A percentile compares a stretch with the other conserved stretches of the same genome.
phyloP scores from a whole-genome alignment of 2,329 filamentous ascomycete species.

The Claviceps sorghi region DNA sequence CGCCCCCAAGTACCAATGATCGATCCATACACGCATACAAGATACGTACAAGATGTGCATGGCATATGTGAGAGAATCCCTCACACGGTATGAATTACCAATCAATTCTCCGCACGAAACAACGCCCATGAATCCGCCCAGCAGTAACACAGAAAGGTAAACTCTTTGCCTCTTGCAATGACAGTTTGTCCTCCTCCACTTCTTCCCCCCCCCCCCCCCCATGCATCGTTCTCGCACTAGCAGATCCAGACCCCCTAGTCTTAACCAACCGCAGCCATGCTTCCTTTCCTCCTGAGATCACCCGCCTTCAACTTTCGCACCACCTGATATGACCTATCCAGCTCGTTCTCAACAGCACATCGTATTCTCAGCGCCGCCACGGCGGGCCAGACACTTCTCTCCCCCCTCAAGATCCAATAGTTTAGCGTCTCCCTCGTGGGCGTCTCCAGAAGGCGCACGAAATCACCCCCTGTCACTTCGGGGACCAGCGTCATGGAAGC shows the following conservation, averaged over 20 bases:
- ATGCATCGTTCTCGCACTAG: too few species aligned
- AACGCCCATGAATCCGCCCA: too few species aligned
- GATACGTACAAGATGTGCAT: too few species aligned
- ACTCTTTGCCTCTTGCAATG: too few species aligned
- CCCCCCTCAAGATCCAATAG: conserved; percentile 75
- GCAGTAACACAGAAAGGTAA: too few species aligned
- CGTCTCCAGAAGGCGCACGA: conserved; percentile 66
- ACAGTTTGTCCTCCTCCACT: too few species aligned
- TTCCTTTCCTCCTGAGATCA: conserved; percentile 31
- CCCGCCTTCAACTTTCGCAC: conserved; percentile 49
- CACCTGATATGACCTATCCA: conserved; percentile 73
- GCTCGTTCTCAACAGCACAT: conserved; percentile 73
- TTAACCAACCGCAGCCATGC: conserved; percentile 18
- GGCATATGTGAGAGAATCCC: too few species aligned
- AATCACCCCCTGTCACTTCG: conserved; percentile 57
- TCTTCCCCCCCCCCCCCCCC: too few species aligned
- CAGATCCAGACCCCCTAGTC: not conserved
- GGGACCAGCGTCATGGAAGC: conserved; percentile 71
- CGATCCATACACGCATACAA: too few species aligned
- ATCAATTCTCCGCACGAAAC: too few species aligned
- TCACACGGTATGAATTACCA: too few species aligned
- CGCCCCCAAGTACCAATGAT: too few species aligned
- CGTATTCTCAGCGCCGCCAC: conserved; percentile 68
- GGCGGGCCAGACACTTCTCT: conserved; percentile 82
- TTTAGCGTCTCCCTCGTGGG: conserved; percentile 62